Conservation (phyloP, 352 stramenopile genomes). For the Plasmopara viticola region DNA sequence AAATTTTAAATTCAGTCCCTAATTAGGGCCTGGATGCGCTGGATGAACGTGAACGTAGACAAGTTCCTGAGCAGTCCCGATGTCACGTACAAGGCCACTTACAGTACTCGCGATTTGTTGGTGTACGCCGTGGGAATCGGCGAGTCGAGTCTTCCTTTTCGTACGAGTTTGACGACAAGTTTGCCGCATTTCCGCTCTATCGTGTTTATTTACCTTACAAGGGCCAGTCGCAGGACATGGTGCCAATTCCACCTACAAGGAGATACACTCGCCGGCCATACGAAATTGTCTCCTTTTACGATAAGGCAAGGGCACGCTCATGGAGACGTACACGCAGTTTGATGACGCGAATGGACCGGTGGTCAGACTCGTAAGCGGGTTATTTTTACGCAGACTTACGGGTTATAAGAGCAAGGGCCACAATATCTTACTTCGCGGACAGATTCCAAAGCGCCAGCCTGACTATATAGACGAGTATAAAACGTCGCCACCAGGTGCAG, state of each 20-base stretch:
- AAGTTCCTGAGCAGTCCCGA: conserved; percentile 52
- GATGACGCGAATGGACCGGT: conserved; percentile 58
- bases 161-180: conserved; percentile 82
- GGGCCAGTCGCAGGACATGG: conserved; percentile 78
- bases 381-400: conserved; percentile 75
- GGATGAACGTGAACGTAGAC: conserved; percentile 62
- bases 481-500: conserved; percentile 74
- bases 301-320: conserved; percentile 80
- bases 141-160: conserved; percentile 80
- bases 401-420: conserved; percentile 66
- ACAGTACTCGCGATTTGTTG: conserved; percentile 88
- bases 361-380: conserved; percentile 67
- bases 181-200: conserved; percentile 86
- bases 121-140: conserved; percentile 86
- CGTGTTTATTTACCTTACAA: conserved; percentile 85
- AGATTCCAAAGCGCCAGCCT: conserved; percentile 65
- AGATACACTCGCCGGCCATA: conserved; percentile 44
- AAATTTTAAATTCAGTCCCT: too few species aligned
- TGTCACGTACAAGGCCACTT: conserved; percentile 51
- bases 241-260: conserved; percentile 77
- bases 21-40: too few species aligned
- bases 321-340: conserved; percentile 82
- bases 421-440: conserved; percentile 56
- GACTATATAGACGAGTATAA: conserved; percentile 60
- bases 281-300: conserved; percentile 77